Base-by-base conservation (phyloP, 257 asterid genomes). In the Ilex asprella region DNA sequence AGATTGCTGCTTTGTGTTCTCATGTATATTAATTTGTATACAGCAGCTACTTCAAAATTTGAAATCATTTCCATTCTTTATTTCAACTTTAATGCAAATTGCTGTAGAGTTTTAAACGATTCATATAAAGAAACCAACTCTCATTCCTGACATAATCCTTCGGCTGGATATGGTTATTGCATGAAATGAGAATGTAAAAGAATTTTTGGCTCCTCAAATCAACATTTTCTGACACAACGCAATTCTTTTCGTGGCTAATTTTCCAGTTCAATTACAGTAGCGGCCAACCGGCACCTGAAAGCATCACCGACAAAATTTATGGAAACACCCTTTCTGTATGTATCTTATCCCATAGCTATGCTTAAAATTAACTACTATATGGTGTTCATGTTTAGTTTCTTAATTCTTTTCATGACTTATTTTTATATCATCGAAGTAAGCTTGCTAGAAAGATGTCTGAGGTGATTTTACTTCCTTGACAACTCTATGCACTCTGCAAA, bases 241-340 rank as follows among this genome's bases (percentile, higher is more conserved):
- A 14, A 16, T 62, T 16, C 31, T 50, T 51, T 58, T 75, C 60
- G 10, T 44, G 55, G 73, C 67, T 75, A 51, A 32, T 61, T 76
- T 70, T 78, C 70, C 86, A 92, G 97, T 89, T 89, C 80, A 93
- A 93, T 64, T 93, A 89, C 65, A 87, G 95, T 83, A 93, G 99
- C 58, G 99, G 99, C 68, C 99, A 93, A 71, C 97, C 99, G 55
- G 99, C 97, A 56, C 99, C 99, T 0, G 99, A 93, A 75, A 85
- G 95, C 44, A 89, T 93, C 68, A 93, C 99, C 6, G 97, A 93
- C 86, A 85, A 89, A 76, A 89, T 93, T 30, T 93, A 93, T 57
- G 97, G 99, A 58, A 93, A 93, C 77, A 89, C 97, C 2, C 96
- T 93, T 63, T 89, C 99, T n/a, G 99, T 93, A 87, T 65, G 88